These are phyloP conservation scores for Picea glauca DNA, from an alignment of 75 land plant genomes.

Conservation along the genomic window DNA sequence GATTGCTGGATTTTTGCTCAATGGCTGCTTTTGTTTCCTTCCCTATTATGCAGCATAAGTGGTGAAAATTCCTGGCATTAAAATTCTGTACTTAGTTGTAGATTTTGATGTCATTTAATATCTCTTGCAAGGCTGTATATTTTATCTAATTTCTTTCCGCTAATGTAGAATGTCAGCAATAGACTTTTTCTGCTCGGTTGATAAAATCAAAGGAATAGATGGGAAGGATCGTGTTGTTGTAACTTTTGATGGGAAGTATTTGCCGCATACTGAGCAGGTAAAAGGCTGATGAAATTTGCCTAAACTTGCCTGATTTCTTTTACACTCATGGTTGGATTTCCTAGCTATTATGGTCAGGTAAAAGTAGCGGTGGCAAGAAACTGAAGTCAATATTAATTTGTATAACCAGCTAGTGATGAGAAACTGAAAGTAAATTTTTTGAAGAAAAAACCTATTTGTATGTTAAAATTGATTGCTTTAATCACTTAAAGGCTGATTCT, in stretches of 20 bases:
- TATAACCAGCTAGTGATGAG: not conserved
- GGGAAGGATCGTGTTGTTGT: slow-evolving; percentile 86
- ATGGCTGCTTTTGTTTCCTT: too few relatives aligned
- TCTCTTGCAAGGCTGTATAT: not conserved
- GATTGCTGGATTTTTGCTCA: not conserved
- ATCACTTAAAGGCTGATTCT: not conserved
- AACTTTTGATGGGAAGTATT: slow-evolving; percentile 87
- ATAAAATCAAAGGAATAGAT: slow-evolving; percentile 79
- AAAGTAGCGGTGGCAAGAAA: not conserved
- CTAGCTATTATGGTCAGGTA: not conserved
- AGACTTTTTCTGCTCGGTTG: slow-evolving; percentile 89
- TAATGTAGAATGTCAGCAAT: slow-evolving; percentile 84
- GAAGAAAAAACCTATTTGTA: not conserved
- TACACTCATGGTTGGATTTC: not conserved
- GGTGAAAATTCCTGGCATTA: not conserved
- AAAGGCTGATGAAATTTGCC: not conserved
- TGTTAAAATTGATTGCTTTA: not conserved
- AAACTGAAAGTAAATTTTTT: not conserved
- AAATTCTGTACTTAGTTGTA: not conserved
- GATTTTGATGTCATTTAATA: not conserved
- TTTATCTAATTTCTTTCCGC: not conserved
- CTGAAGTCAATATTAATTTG: not conserved
- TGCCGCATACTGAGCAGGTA: slow-evolving; percentile 87
- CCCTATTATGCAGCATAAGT: not conserved
- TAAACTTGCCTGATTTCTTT: not conserved